Evolutionary conservation across 805 yeast genomes (phyloP).

Genomic region (Teunomyces barrocoloradensis): DNA sequence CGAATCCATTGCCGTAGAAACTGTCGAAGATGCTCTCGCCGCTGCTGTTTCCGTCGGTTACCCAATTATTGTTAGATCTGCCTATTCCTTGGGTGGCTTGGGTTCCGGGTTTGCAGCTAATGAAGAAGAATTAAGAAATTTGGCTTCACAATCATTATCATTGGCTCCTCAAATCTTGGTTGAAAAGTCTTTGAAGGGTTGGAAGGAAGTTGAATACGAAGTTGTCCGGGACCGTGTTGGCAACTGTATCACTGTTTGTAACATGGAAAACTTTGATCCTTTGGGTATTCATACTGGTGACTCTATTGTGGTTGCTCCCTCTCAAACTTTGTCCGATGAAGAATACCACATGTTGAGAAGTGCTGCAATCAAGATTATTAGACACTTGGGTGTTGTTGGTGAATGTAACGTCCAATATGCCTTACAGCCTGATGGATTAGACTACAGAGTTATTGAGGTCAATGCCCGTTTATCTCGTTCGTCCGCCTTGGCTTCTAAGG

Average conservation of each 20-base stretch:
- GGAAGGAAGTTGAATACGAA: conserved; percentile 99
- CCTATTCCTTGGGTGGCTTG: conserved; percentile 94
- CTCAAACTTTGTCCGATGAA: conserved; percentile 94
- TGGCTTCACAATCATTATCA: conserved; percentile 85
- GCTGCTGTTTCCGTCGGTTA: conserved; percentile 89
- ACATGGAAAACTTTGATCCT: conserved; percentile 99
- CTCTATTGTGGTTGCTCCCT: conserved; percentile 98
- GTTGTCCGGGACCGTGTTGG: conserved; percentile 96
- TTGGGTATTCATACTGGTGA: conserved; percentile 98
- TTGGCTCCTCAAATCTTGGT: conserved; percentile 93
- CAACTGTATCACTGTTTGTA: conserved; percentile 97
- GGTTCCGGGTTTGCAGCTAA: conserved; percentile 96
- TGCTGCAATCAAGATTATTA: conserved; percentile 95
- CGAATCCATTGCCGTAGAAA: conserved; percentile 91
- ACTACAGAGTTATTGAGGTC: conserved; percentile 95
- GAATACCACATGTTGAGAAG: conserved; percentile 97
- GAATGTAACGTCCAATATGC: conserved; percentile 99
- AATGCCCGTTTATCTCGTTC: conserved; percentile 97
- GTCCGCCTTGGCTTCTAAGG: conserved; percentile 96
- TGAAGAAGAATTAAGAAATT: conserved; percentile 75
- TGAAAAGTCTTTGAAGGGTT: conserved; percentile 95
- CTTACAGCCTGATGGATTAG: conserved; percentile 91
- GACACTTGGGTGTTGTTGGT: conserved; percentile 98
- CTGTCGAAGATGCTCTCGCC: conserved; percentile 85
- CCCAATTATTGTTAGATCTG: conserved; percentile 96